Evolutionary conservation across 1,139 yeast genomes (phyloP).

Genomic region (Suhomyces kunorum): DNA sequence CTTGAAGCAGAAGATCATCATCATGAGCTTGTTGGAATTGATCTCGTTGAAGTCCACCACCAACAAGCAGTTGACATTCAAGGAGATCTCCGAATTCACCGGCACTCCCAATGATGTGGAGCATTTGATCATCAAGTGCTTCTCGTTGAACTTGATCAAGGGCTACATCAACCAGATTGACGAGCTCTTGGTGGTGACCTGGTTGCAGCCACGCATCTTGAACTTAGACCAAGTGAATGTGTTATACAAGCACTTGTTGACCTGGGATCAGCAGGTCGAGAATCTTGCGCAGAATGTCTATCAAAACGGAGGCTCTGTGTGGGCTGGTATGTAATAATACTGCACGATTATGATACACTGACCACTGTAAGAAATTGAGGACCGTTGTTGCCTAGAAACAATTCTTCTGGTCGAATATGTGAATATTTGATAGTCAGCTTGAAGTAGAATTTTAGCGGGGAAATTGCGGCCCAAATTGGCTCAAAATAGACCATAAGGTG

Average conservation of each 20-base stretch:
- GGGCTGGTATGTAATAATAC: slow-evolving; percentile 34
- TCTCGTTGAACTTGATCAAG: slow-evolving; percentile 76
- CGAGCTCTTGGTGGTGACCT: slow-evolving; percentile 73
- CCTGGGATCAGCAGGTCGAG: slow-evolving; percentile 78
- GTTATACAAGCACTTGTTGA: slow-evolving; percentile 70
- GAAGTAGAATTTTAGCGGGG: too few species aligned
- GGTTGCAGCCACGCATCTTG: slow-evolving; percentile 96
- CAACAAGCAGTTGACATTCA: slow-evolving; percentile 70
- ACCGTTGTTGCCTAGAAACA: neutral
- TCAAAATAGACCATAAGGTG: too few species aligned
- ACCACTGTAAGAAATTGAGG: neutral
- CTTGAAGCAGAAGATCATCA: slow-evolving; percentile 84
- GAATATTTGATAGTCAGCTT: neutral
- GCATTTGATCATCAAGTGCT: slow-evolving; percentile 86
- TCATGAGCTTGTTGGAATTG: slow-evolving; percentile 87
- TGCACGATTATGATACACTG: slow-evolving; percentile 2
- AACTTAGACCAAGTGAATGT: slow-evolving; percentile 74
- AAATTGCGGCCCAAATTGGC: too few species aligned
- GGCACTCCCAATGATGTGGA: slow-evolving; percentile 82
- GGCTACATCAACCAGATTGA: slow-evolving; percentile 89
- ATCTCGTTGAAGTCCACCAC: slow-evolving; percentile 78
- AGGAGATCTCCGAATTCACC: slow-evolving; percentile 70
- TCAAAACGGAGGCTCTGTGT: slow-evolving; percentile 39
- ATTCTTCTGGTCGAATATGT: neutral
- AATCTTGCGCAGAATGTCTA: slow-evolving; percentile 54